Percentiles rank a stretch among this genome's conserved stretches.
These are phyloP conservation scores for Pythium folliculosum DNA, from an alignment of 352 stramenopile species.

Conservation along the genomic window DNA sequence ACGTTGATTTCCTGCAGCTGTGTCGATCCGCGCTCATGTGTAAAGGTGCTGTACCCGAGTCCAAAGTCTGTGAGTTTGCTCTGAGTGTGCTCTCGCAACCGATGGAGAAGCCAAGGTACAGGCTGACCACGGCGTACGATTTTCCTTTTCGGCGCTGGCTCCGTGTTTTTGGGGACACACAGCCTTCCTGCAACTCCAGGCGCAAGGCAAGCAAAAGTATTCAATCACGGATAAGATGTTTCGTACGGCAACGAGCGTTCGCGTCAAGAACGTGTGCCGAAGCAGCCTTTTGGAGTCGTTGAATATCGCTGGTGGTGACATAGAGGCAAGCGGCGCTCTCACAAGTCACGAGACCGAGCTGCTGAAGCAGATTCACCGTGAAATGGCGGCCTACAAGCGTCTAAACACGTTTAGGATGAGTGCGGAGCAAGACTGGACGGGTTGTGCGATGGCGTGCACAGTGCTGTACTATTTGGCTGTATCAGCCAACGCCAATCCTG, in stretches of 20 bases:
- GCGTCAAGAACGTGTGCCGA: background rate
- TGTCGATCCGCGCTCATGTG: constrained; percentile 10
- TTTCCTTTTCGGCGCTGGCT: constrained; percentile 3
- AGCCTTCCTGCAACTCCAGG: background rate
- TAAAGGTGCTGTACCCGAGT: background rate
- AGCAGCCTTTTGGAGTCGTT: background rate
- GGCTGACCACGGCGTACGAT: constrained; percentile 3
- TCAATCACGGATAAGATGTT: background rate
- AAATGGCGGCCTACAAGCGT: background rate
- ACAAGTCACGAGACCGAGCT: background rate
- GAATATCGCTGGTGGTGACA: background rate
- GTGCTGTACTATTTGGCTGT: constrained; percentile 10
- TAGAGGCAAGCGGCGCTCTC: background rate
- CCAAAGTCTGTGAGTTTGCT: background rate
- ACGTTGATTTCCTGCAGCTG: background rate
- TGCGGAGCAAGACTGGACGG: background rate
- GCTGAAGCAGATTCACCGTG: constrained; percentile 4
- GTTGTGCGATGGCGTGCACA: background rate
- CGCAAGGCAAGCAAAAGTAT: background rate
- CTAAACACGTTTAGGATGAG: background rate
- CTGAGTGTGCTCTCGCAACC: background rate
- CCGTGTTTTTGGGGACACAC: background rate
- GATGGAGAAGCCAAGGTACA: background rate
- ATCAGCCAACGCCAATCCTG: constrained; percentile 7
- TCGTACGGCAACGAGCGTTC: background rate